phyloP scores from a whole-genome alignment of 768 basidiomycete species.

The Phanerochaete sordida region DNA sequence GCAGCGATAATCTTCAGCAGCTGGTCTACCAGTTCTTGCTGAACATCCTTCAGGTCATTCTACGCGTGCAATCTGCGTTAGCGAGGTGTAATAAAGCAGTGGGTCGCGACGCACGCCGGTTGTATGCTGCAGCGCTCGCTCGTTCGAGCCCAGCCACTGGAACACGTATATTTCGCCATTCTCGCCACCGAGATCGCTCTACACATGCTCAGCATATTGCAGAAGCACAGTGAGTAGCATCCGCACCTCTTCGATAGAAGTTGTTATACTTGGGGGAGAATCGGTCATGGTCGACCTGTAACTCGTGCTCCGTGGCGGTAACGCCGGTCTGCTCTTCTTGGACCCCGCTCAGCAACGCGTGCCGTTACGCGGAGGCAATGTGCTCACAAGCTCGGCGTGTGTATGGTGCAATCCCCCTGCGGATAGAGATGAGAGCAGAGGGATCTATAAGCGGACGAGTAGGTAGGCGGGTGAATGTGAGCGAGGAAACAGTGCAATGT shows the following conservation, averaged over 20 bases:
- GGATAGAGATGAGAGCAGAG: neutral
- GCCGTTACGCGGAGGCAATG: neutral
- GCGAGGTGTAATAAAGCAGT: neutral
- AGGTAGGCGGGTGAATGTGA: neutral
- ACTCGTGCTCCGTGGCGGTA: neutral
- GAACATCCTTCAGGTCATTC: constrained; percentile 65
- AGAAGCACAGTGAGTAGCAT: neutral
- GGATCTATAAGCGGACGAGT: neutral
- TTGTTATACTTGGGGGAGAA: constrained; percentile 2
- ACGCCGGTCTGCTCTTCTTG: neutral
- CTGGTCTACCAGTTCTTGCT: constrained; percentile 56
- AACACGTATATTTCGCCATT: constrained; percentile 82
- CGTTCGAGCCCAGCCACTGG: constrained; percentile 72
- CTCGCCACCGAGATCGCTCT: constrained; percentile 71
- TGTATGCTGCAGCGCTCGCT: constrained; percentile 50
- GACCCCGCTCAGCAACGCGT: neutral
- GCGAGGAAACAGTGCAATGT: neutral
- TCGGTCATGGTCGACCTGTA: constrained; percentile 11
- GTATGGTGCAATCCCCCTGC: neutral
- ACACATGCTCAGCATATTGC: neutral
- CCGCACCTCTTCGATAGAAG: constrained; percentile 2
- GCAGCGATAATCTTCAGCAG: constrained; percentile 69
- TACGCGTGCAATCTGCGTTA: constrained; percentile 25
- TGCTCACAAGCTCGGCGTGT: neutral
- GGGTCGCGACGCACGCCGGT: constrained; percentile 43